Evolutionary conservation across 140 eudicot genomes (phyloP).

Genomic region (Anethum foeniculum): DNA sequence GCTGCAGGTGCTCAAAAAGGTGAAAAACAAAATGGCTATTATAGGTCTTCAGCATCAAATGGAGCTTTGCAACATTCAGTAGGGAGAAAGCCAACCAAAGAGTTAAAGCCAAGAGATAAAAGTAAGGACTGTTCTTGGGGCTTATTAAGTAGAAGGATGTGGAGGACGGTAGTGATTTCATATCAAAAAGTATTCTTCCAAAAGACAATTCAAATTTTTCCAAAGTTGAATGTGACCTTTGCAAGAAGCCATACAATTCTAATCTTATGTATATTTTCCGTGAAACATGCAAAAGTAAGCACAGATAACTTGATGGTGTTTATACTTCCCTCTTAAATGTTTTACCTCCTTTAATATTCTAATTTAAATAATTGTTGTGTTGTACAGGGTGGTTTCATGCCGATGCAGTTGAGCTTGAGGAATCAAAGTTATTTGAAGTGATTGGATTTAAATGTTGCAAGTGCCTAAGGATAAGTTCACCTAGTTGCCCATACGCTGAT

Average conservation of each 20-base stretch:
- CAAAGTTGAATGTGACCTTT: constrained; percentile 46
- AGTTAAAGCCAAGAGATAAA: constrained; percentile 22
- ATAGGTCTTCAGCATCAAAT: constrained; percentile 22
- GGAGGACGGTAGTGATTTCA: constrained; percentile 64
- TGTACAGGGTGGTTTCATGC: constrained; percentile 80
- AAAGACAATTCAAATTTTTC: constrained; percentile 45
- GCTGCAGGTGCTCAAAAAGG: constrained; percentile 23
- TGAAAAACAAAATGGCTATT: constrained; percentile 24
- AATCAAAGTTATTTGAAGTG: constrained; percentile 47
- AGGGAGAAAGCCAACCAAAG: constrained; percentile 21
- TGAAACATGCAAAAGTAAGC: constrained; percentile 61
- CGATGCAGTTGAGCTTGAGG: constrained; percentile 66
- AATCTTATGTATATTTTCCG: constrained; percentile 71
- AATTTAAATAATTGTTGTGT: neutral
- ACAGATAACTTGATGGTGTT: neutral
- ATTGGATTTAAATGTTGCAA: constrained; percentile 69
- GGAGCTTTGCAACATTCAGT: constrained; percentile 19
- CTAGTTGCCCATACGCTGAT: no score
- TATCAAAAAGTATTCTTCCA: constrained; percentile 42
- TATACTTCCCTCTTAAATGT: neutral
- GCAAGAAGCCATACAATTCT: constrained; percentile 51
- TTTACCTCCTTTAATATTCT: neutral
- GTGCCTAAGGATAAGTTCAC: no score
- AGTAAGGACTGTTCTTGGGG: constrained; percentile 31
- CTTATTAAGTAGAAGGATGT: constrained; percentile 56